Evolutionary conservation across 2,329 filamentous ascomycete species (phyloP).

Genomic region (Hypoxylon sp.): DNA sequence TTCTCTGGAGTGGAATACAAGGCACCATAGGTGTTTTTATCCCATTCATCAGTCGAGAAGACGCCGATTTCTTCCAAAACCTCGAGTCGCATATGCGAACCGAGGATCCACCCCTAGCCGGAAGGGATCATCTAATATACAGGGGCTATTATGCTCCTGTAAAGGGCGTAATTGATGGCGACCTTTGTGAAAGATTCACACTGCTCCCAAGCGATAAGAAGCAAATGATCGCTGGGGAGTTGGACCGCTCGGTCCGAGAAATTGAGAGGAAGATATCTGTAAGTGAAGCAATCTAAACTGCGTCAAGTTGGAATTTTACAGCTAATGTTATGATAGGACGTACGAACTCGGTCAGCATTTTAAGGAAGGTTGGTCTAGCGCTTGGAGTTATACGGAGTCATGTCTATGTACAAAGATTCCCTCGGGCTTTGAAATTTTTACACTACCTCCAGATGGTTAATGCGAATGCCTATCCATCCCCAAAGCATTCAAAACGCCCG

Average conservation of each 20-base stretch:
- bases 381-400: constrained; percentile 33
- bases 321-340: constrained; percentile 61
- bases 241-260: constrained; percentile 91
- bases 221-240: constrained; percentile 92
- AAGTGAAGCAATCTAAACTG: constrained; percentile 49
- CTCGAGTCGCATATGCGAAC: constrained; percentile 89
- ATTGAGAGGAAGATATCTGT: constrained; percentile 95
- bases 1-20: constrained; percentile 95
- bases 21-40: constrained; percentile 95
- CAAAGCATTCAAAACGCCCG: constrained; percentile 15
- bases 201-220: constrained; percentile 90
- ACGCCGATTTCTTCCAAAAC: constrained; percentile 97
- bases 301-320: background rate
- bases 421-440: constrained; percentile 22
- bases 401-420: constrained; percentile 35
- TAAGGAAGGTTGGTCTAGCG: constrained; percentile 55
- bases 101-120: constrained; percentile 89
- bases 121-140: constrained; percentile 95
- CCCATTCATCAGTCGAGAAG: constrained; percentile 91
- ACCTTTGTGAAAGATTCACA: constrained; percentile 93
- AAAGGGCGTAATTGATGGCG: constrained; percentile 96
- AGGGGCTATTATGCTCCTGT: constrained; percentile 95
- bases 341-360: constrained; percentile 72
- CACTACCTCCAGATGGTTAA: constrained; percentile 27
- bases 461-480: constrained; percentile 17